Evolutionary conservation across 2,329 filamentous ascomycete genomes (phyloP).

Genomic region (Fusarium verticillioides): DNA sequence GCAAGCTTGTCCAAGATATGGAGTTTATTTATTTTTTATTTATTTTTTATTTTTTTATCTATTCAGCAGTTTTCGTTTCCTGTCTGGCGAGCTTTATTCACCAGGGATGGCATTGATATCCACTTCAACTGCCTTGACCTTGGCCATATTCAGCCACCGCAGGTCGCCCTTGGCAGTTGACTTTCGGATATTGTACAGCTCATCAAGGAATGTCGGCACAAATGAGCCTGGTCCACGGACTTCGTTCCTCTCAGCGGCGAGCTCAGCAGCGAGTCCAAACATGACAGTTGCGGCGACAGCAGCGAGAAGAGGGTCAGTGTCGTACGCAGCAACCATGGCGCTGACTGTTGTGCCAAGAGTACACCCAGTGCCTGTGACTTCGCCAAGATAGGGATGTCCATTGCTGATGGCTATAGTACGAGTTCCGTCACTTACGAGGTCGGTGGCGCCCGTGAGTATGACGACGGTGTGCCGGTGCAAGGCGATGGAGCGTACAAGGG

Average conservation of each 20-base stretch:
- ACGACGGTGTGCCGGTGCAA: slow-evolving; percentile 72
- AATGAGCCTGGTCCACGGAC: slow-evolving; percentile 88
- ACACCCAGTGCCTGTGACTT: slow-evolving; percentile 85
- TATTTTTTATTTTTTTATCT: not conserved
- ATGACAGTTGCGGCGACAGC: slow-evolving; percentile 78
- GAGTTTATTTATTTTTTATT: not conserved
- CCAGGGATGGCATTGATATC: slow-evolving; percentile 23
- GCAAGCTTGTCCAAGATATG: slow-evolving; percentile 5
- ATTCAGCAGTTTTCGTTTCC: not conserved
- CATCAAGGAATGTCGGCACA: slow-evolving; percentile 86
- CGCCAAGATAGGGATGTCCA: slow-evolving; percentile 76
- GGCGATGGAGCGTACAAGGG: slow-evolving; percentile 74
- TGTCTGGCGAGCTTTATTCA: not conserved
- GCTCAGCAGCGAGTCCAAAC: slow-evolving; percentile 80
- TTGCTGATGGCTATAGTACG: slow-evolving; percentile 77
- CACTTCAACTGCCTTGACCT: slow-evolving; percentile 55
- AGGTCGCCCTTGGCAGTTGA: slow-evolving; percentile 60
- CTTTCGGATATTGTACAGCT: slow-evolving; percentile 63
- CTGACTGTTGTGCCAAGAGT: slow-evolving; percentile 85
- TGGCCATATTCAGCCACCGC: slow-evolving; percentile 64
- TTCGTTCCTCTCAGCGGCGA: slow-evolving; percentile 69
- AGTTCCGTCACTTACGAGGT: slow-evolving; percentile 80
- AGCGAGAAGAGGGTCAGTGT: slow-evolving; percentile 75
- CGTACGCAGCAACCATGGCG: slow-evolving; percentile 74
- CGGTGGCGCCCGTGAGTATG: slow-evolving; percentile 82